phyloP scores from a whole-genome alignment of 768 basidiomycete genomes.

The Suillus discolor region DNA sequence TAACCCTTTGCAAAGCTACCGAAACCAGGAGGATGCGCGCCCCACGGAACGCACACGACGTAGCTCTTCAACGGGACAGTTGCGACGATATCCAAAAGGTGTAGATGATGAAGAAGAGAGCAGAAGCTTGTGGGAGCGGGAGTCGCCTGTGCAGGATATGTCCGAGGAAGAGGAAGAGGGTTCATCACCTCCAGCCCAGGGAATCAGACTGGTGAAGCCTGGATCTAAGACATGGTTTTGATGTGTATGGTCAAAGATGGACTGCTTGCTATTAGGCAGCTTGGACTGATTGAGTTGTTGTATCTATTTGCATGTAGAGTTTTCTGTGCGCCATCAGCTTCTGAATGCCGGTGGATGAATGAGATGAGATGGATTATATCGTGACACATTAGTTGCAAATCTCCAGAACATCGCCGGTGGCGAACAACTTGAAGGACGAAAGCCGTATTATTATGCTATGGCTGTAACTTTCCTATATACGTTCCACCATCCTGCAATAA shows the following conservation, averaged over 20 bases:
- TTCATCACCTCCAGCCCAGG: slow-evolving; percentile 21
- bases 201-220: slow-evolving; percentile 44
- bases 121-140: slow-evolving; percentile 49
- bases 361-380: neutral
- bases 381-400: neutral
- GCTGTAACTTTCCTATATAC: neutral
- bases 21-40: slow-evolving; percentile 12
- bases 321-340: neutral
- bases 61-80: slow-evolving; percentile 47
- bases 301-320: neutral
- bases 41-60: slow-evolving; percentile 32
- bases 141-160: slow-evolving; percentile 24
- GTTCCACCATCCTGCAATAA: neutral
- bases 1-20: slow-evolving; percentile 9
- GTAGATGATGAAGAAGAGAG: slow-evolving; percentile 67
- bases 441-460: neutral
- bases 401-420: neutral
- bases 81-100: slow-evolving; percentile 46
- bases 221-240: slow-evolving; percentile 25
- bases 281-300: neutral
- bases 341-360: neutral
- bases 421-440: too few relatives aligned
- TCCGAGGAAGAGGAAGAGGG: slow-evolving; percentile 11
- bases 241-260: slow-evolving; percentile 5
- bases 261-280: neutral